Evolutionary conservation across 2,329 filamentous ascomycete genomes (phyloP), one percentile per base, ranked within the genome.

Genomic region (Exserohilum turcica): DNA sequence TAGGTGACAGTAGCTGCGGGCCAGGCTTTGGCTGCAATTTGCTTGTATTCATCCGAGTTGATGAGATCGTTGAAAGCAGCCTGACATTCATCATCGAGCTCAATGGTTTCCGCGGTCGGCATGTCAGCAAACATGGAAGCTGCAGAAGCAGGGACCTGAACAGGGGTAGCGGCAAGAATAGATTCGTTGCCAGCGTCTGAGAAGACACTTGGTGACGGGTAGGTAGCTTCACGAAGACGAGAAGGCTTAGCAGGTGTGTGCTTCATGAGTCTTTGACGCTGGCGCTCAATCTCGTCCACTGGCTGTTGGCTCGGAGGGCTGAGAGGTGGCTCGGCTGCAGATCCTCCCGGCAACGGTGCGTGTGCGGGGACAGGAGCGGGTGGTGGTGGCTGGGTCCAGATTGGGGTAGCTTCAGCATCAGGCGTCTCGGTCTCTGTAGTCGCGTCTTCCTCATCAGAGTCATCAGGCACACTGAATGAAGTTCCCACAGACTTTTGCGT

Each of bases 321-420:
- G 1, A 54, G 19, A 13, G 56, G 45, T 5, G 31, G 16, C 10
- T 59, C 57, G 24, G 21, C 27, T 19, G 43, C 21, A 28, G 58
- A 28, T 18, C 52, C 54, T 33, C 54, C 56, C 27, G 71, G 71
- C 15, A 74, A 57, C 2, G 67, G 64, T 10, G 67, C 67, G 48
- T 74, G 71, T 12, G 71, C 64, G 9, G 72, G 71, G 8, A 65
- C 67, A 8, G 73, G 72, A 19, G 72, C 61, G 2, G 72, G 71
- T 6, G 71, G 73, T 10, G 73, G 73, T 16, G 67, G 52, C 43
- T 74, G 70, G 1, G 70, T 73, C 67, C 68, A 73, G 27, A 67
- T 52, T 29, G 56, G 61, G 28, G 59, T 49, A 10, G 51, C 54
- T 18, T 59, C 56, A n/a, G 54, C 55, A n/a, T 52, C 52, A n/a